phyloP scores from a whole-genome alignment of 164 flowering plant genomes.

The Berberis vulgaris region DNA sequence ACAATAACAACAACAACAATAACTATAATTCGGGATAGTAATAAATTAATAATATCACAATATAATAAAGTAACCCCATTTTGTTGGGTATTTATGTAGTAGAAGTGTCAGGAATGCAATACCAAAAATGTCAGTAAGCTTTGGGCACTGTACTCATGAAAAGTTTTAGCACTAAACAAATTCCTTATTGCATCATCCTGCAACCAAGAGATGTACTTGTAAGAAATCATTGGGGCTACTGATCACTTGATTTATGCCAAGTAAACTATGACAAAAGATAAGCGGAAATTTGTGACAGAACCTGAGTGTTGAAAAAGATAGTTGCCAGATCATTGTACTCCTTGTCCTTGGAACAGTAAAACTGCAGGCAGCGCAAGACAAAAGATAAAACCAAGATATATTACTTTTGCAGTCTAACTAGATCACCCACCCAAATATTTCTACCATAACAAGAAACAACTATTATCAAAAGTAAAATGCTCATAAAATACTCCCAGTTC shows the following conservation, averaged over 20 bases:
- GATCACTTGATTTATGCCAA: neutral
- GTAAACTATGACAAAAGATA: constrained; percentile 4
- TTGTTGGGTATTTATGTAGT: too few species aligned
- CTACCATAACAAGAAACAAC: too few species aligned
- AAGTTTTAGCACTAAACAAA: constrained; percentile 93
- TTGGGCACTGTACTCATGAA: constrained; percentile 92
- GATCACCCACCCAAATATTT: too few species aligned
- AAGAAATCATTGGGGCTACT: constrained; percentile 6
- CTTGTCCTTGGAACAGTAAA: constrained; percentile 63
- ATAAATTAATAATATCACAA: too few species aligned
- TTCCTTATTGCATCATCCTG: constrained; percentile 99
- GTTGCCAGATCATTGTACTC: constrained; percentile 99
- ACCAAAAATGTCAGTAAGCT: constrained; percentile 91
- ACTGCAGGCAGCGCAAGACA: constrained; percentile 39
- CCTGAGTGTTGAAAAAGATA: constrained; percentile 98
- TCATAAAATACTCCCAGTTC: too few species aligned
- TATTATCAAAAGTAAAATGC: too few species aligned
- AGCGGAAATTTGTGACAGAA: constrained; percentile 12
- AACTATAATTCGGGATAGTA: too few species aligned
- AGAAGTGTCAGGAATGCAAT: constrained; percentile 9
- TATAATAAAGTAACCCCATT: too few species aligned
- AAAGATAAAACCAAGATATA: constrained; percentile 2
- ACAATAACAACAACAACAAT: too few species aligned
- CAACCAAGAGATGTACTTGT: constrained; percentile 10
- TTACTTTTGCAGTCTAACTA: too few species aligned